Conservation (phyloP, 1,284 basidiomycete species). For the Leccinum variabile region DNA sequence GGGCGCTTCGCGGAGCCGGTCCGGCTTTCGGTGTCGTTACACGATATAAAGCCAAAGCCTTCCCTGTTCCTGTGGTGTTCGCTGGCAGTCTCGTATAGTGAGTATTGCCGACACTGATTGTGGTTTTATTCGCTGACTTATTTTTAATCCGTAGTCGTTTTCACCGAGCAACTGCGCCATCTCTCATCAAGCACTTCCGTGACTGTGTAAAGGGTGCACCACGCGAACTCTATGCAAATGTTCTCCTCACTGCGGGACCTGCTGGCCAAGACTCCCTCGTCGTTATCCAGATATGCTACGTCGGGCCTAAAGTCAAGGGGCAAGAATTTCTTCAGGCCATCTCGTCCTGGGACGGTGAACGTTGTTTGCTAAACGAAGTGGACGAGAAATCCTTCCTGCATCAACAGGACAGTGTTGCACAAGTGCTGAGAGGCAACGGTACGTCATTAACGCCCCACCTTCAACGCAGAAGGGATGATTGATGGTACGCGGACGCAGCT, state of each 20-base stretch:
- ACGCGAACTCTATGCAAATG: constrained; percentile 83
- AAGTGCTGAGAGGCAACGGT: constrained; percentile 82
- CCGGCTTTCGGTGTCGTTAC: constrained; percentile 85
- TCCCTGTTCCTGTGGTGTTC: constrained; percentile 84
- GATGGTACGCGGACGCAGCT: constrained; percentile 38
- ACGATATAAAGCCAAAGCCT: constrained; percentile 83
- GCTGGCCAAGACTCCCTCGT: constrained; percentile 78
- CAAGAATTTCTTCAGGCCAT: constrained; percentile 80
- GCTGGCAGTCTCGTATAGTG: constrained; percentile 90
- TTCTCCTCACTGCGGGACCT: constrained; percentile 86
- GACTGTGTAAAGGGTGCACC: constrained; percentile 90
- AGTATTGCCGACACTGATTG: constrained; percentile 26
- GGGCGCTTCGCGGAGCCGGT: constrained; percentile 86
- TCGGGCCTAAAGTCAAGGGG: constrained; percentile 74
- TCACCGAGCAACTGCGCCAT: constrained; percentile 79
- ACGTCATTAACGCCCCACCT: constrained; percentile 16
- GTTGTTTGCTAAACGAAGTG: constrained; percentile 83
- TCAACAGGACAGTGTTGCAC: constrained; percentile 89
- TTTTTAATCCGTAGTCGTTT: constrained; percentile 60
- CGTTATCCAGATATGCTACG: constrained; percentile 87
- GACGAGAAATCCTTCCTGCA: constrained; percentile 84
- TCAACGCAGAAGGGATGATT: not conserved
- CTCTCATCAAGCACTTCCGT: constrained; percentile 86
- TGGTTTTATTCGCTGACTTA: not conserved
- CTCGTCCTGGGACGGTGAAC: constrained; percentile 82